These are phyloP conservation scores for Carex pumila DNA, from an alignment of 176 grass and related monocot genomes.

Conservation along the genomic window DNA sequence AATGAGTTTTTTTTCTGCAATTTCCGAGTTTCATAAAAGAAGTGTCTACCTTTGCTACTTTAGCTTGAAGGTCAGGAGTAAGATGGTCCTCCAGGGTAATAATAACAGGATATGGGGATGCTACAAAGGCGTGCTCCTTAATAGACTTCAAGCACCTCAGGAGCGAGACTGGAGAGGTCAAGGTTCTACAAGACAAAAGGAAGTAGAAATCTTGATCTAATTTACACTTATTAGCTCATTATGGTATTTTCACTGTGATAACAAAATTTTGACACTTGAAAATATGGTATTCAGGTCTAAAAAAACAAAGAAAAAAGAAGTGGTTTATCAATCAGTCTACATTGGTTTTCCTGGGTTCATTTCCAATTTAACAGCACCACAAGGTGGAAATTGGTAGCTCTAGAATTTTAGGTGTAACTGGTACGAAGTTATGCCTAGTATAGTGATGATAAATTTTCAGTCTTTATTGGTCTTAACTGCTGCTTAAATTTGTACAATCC, in stretches of 20 bases:
- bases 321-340: background rate
- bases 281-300: background rate
- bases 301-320: background rate
- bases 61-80: constrained; percentile 79
- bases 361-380: background rate
- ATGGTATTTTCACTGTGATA: background rate
- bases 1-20: background rate
- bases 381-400: background rate
- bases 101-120: constrained; percentile 94
- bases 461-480: background rate
- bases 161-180: constrained; percentile 85
- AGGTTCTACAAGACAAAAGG: constrained; percentile 52
- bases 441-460: background rate
- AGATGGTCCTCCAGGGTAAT: constrained; percentile 99
- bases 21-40: background rate
- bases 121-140: constrained; percentile 87
- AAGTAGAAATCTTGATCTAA: constrained; percentile 10
- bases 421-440: background rate
- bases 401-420: background rate
- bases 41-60: constrained; percentile 74
- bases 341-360: background rate
- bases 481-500: background rate
- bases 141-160: constrained; percentile 86
- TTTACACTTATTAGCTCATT: background rate
- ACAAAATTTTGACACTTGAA: background rate